Conservation (phyloP, 2,329 filamentous ascomycete genomes). For the Alternaria dauci region DNA sequence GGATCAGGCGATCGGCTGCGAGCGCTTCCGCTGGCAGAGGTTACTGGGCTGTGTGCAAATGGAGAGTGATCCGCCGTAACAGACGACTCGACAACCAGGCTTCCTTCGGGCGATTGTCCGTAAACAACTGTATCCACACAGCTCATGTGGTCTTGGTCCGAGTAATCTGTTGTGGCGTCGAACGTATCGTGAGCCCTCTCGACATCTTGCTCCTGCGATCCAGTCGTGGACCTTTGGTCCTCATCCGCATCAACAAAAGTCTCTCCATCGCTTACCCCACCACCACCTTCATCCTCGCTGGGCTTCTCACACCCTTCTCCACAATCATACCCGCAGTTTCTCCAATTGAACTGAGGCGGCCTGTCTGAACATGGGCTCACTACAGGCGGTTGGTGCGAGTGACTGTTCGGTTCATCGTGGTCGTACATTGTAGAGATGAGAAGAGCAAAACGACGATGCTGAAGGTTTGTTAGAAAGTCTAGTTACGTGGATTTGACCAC, state of each 20-base stretch:
- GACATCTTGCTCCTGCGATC: background rate
- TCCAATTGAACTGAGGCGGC: constrained; percentile 34
- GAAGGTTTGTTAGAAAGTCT: background rate
- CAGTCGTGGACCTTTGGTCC: background rate
- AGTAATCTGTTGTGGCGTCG: background rate
- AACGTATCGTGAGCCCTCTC: background rate
- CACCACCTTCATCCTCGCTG: constrained; percentile 21
- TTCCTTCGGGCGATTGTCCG: constrained; percentile 10
- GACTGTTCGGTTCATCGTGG: background rate
- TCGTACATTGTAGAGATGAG: constrained; percentile 6
- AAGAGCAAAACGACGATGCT: background rate
- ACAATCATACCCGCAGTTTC: constrained; percentile 35
- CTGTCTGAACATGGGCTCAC: background rate
- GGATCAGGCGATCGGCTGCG: constrained; percentile 34
- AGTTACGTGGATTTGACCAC: background rate
- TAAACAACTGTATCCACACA: background rate
- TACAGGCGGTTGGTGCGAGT: background rate
- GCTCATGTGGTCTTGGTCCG: background rate
- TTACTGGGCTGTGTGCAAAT: constrained; percentile 2
- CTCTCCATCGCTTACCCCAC: constrained; percentile 15
- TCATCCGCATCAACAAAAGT: constrained; percentile 9
- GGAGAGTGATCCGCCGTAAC: background rate
- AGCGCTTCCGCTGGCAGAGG: constrained; percentile 16
- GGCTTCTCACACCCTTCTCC: constrained; percentile 30
- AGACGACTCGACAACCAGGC: constrained; percentile 4